phyloP scores from a whole-genome alignment of 768 basidiomycete species.

The Suillus brevipes region DNA sequence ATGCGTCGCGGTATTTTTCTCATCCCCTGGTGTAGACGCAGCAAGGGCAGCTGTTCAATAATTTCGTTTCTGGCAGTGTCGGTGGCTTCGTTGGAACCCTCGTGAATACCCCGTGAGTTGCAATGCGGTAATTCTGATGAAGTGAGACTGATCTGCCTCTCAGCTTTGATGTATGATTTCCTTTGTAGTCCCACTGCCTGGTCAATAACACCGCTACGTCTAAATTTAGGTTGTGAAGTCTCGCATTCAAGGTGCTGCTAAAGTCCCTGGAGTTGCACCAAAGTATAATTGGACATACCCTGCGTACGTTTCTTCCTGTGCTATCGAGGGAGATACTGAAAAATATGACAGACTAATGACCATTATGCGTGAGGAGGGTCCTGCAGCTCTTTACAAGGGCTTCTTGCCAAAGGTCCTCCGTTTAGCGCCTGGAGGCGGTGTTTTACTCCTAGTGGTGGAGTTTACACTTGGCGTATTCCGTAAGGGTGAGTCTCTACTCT shows the following conservation, averaged over 20 bases:
- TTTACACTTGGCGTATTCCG: conserved; percentile 79
- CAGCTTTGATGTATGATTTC: conserved; percentile 48
- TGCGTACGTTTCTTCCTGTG: conserved; percentile 41
- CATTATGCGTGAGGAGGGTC: conserved; percentile 86
- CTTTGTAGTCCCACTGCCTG: background rate
- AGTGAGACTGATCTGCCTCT: conserved; percentile 9
- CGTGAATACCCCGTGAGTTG: conserved; percentile 84
- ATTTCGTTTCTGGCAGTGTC: conserved; percentile 86
- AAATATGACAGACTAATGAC: conserved; percentile 49
- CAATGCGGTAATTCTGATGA: conserved; percentile 5
- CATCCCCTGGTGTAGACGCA: conserved; percentile 45
- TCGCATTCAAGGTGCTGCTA: conserved; percentile 80
- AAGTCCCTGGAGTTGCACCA: conserved; percentile 66
- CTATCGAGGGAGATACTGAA: conserved; percentile 4
- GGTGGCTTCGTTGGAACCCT: conserved; percentile 90
- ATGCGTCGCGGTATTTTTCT: background rate
- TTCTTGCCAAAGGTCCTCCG: conserved; percentile 95
- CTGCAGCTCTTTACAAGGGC: conserved; percentile 87
- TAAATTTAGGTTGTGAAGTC: conserved; percentile 84
- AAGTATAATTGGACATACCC: conserved; percentile 98
- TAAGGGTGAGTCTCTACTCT: conserved; percentile 45
- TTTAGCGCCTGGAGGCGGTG: conserved; percentile 93
- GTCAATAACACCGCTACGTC: background rate
- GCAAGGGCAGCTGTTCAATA: conserved; percentile 78
- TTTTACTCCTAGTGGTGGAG: conserved; percentile 91